Evolutionary conservation across 2,329 filamentous ascomycete species (phyloP).

Genomic region (Celoporthe dispersa): DNA sequence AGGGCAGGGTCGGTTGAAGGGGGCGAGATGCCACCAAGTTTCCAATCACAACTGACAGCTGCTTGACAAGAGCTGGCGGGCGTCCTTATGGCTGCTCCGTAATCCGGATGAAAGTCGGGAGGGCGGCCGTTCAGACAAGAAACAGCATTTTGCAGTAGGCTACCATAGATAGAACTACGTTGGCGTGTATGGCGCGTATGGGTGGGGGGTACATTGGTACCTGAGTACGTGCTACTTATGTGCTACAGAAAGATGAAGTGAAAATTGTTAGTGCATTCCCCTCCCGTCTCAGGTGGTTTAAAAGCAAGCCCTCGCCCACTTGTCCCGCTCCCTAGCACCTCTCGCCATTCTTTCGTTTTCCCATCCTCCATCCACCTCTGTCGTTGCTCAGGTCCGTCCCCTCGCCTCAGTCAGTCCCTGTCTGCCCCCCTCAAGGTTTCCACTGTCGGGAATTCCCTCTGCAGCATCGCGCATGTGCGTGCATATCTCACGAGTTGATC

Average conservation of each 20-base stretch:
- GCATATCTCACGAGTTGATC: neutral
- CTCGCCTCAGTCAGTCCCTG: neutral
- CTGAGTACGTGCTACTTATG: neutral
- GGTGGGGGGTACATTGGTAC: neutral
- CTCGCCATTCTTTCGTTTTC: slow-evolving; percentile 1
- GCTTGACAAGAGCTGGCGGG: neutral
- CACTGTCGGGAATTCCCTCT: neutral
- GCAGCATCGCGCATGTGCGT: neutral
- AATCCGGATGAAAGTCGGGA: slow-evolving; percentile 20
- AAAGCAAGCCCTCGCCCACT: slow-evolving; percentile 22
- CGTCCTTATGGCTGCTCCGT: slow-evolving; percentile 10
- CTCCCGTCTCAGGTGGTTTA: slow-evolving; percentile 8
- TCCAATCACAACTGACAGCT: neutral
- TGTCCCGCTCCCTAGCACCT: slow-evolving; percentile 3
- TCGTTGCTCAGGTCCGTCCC: neutral
- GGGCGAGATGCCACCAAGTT: neutral
- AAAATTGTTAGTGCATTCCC: slow-evolving; percentile 24
- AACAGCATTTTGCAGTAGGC: neutral
- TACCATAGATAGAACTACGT: neutral
- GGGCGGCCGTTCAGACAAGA: neutral
- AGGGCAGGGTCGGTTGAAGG: neutral
- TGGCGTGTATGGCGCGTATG: neutral
- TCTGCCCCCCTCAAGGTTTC: neutral
- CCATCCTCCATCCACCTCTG: slow-evolving; percentile 1
- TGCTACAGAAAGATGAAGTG: neutral